A percentile compares a stretch with the other conserved stretches of the same genome.
Evolutionary conservation across 305 asterid species (phyloP).

Genomic region (Fraxinus xanthoxyloides): DNA sequence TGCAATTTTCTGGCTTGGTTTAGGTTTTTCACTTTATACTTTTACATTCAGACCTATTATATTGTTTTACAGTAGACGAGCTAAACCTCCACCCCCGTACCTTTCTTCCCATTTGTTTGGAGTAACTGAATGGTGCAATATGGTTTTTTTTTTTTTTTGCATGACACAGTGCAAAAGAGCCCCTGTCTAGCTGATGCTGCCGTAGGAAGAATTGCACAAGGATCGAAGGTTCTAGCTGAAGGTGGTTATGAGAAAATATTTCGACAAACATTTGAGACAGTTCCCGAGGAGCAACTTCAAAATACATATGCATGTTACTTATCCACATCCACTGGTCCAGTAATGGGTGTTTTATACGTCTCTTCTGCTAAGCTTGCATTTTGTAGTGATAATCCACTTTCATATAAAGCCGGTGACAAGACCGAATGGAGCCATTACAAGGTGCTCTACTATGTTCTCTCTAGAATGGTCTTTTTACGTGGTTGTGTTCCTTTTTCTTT

Average conservation of each 20-base stretch:
- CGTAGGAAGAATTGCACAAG: slow-evolving; percentile 91
- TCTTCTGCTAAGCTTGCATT: slow-evolving; percentile 92
- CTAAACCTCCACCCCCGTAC: neutral
- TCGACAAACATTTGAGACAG: slow-evolving; percentile 90
- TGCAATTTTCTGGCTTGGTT: neutral
- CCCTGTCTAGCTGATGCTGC: slow-evolving; percentile 95
- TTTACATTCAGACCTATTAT: neutral
- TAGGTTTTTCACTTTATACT: neutral
- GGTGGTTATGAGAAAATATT: slow-evolving; percentile 98
- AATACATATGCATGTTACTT: slow-evolving; percentile 88
- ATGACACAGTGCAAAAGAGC: slow-evolving; percentile 75
- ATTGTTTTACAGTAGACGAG: neutral
- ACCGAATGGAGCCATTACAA: slow-evolving; percentile 97
- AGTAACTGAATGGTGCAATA: neutral
- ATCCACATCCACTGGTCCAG: slow-evolving; percentile 98
- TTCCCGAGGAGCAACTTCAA: slow-evolving; percentile 80
- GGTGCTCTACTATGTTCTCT: slow-evolving; percentile 39
- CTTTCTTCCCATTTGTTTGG: neutral
- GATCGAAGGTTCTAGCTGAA: slow-evolving; percentile 95
- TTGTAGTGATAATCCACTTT: slow-evolving; percentile 88
- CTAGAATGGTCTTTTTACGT: neutral
- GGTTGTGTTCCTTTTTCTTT: neutral
- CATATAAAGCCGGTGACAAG: slow-evolving; percentile 69
- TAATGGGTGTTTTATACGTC: slow-evolving; percentile 83
- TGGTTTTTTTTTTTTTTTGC: neutral